These are phyloP conservation scores for Globisporangium splendens DNA, from an alignment of 352 stramenopile species.

Conservation along the genomic window DNA sequence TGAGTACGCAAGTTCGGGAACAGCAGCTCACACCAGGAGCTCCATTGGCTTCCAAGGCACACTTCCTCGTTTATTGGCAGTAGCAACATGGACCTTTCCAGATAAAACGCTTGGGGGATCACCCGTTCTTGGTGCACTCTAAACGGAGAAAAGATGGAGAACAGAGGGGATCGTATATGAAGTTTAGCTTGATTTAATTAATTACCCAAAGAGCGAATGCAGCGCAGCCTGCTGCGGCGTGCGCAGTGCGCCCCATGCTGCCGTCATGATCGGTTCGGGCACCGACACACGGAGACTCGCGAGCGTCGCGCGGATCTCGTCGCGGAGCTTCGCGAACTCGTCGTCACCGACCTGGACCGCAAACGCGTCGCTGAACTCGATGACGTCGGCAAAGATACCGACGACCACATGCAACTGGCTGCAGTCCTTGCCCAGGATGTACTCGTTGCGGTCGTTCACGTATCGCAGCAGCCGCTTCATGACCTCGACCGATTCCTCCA, in stretches of 20 bases:
- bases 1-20: too few relatives aligned
- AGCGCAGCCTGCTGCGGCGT: slow-evolving; percentile 52
- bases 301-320: slow-evolving; percentile 44
- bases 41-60: too few relatives aligned
- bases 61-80: too few relatives aligned
- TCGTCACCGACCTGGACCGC: slow-evolving; percentile 44
- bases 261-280: slow-evolving; percentile 50
- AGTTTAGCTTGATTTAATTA: neutral
- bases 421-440: slow-evolving; percentile 51
- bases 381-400: slow-evolving; percentile 49
- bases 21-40: too few relatives aligned
- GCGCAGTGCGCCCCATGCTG: slow-evolving; percentile 53
- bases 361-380: slow-evolving; percentile 38
- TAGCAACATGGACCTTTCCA: too few relatives aligned
- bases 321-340: slow-evolving; percentile 31
- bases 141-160: too few relatives aligned
- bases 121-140: too few relatives aligned
- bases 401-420: slow-evolving; percentile 54
- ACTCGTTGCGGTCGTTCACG: slow-evolving; percentile 51
- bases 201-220: slow-evolving; percentile 60
- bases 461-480: slow-evolving; percentile 62
- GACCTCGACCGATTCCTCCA: slow-evolving; percentile 73
- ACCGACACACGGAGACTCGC: slow-evolving; percentile 41
- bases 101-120: too few relatives aligned
- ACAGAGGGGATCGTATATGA: too few relatives aligned